Percentiles rank a stretch among this genome's conserved stretches.
phyloP scores from a whole-genome alignment of 2,329 filamentous ascomycete genomes.

The Diaporthe ampelina region DNA sequence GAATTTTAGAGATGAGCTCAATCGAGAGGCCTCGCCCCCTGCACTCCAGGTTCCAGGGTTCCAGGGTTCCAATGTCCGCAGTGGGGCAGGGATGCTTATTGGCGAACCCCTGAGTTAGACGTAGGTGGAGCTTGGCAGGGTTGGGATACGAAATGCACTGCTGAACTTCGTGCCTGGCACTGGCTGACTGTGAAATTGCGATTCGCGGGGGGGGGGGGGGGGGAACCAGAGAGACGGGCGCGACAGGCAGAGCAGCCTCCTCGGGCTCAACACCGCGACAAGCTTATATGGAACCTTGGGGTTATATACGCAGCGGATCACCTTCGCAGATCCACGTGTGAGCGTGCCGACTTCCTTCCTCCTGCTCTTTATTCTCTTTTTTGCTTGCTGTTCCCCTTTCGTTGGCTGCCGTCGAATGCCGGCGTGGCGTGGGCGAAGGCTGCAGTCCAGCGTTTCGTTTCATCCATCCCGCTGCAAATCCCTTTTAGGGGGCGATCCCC shows the following conservation, averaged over 20 bases:
- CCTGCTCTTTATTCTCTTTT: not conserved
- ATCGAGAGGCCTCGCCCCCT: slow-evolving; percentile 26
- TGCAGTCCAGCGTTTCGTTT: slow-evolving; percentile 17
- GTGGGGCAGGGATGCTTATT: slow-evolving; percentile 24
- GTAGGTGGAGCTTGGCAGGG: slow-evolving; percentile 24
- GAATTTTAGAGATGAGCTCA: not conserved
- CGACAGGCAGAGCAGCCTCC: not conserved
- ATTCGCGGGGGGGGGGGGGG: slow-evolving; percentile 27
- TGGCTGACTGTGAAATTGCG: slow-evolving; percentile 31
- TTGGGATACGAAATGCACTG: slow-evolving; percentile 23
- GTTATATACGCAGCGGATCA: slow-evolving; percentile 1
- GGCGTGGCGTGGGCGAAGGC: not conserved
- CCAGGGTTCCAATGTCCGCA: slow-evolving; percentile 12
- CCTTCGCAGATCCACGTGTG: not conserved
- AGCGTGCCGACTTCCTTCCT: not conserved
- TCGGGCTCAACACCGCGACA: slow-evolving; percentile 16
- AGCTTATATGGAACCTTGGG: slow-evolving; percentile 22
- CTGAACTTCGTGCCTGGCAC: slow-evolving; percentile 27
- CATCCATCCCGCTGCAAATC: not conserved
- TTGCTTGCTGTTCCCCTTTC: not conserved
- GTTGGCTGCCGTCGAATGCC: not conserved
- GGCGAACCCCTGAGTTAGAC: slow-evolving; percentile 26
- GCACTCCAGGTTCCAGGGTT: not conserved
- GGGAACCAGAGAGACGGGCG: slow-evolving; percentile 18
- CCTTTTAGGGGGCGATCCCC: not conserved